A percentile compares a stretch with the other conserved stretches of the same genome.
These are phyloP conservation scores for Ustilago hordei DNA, from an alignment of 1,284 basidiomycete genomes.

Conservation along the genomic window DNA sequence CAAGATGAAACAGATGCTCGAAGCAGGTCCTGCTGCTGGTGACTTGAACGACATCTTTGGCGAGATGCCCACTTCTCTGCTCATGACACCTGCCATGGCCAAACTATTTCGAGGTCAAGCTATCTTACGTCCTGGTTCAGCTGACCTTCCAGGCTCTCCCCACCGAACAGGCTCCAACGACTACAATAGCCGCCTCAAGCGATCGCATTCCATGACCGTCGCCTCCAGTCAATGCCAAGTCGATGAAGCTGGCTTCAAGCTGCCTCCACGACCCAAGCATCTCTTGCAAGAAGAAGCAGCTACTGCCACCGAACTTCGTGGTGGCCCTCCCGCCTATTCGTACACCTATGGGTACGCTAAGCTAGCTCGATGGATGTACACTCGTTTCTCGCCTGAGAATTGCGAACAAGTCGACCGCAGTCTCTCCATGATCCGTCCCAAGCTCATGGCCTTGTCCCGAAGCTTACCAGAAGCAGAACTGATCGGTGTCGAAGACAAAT, in stretches of 20 bases:
- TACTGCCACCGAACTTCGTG: slow-evolving; percentile 31
- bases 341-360: slow-evolving; percentile 57
- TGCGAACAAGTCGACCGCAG: slow-evolving; percentile 43
- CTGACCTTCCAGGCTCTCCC: slow-evolving; percentile 9
- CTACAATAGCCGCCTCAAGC: slow-evolving; percentile 2
- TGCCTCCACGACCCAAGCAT: slow-evolving; percentile 29
- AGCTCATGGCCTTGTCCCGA: slow-evolving; percentile 37
- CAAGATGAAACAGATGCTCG: slow-evolving; percentile 42
- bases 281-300: slow-evolving; percentile 43
- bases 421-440: slow-evolving; percentile 36
- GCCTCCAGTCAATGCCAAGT: slow-evolving; percentile 8
- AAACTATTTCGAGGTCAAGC: slow-evolving; percentile 28
- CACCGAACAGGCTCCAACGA: background rate
- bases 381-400: slow-evolving; percentile 29
- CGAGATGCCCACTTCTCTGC: slow-evolving; percentile 46
- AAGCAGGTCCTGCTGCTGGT: slow-evolving; percentile 33
- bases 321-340: slow-evolving; percentile 29
- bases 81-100: slow-evolving; percentile 41
- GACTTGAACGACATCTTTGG: slow-evolving; percentile 48
- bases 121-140: slow-evolving; percentile 27
- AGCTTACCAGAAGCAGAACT: slow-evolving; percentile 41
- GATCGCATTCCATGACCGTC: slow-evolving; percentile 16
- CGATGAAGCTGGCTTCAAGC: slow-evolving; percentile 34
- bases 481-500: slow-evolving; percentile 41
- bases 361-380: slow-evolving; percentile 52